Conservation (phyloP, 192 early-diverging fungal species). For the Pecoramyces ruminantium region DNA sequence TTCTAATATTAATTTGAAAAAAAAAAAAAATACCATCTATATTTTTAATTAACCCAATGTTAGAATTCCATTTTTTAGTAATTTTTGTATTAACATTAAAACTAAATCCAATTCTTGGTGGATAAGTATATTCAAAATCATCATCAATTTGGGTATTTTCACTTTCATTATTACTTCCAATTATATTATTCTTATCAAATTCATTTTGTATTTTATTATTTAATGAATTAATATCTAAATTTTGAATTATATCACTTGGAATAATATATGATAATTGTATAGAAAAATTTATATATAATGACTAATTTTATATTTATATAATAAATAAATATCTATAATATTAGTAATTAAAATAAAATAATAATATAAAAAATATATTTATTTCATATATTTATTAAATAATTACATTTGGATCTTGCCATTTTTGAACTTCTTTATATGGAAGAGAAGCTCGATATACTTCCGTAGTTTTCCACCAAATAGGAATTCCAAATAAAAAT, state of each 20-base stretch:
- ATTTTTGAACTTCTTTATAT: slow-evolving; percentile 33
- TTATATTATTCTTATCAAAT: background rate
- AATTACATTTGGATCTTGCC: slow-evolving; percentile 13
- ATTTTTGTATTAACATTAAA: background rate
- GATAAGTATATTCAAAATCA: background rate
- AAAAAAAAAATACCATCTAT: background rate
- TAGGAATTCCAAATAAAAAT: slow-evolving; percentile 42
- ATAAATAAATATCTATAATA: slow-evolving; percentile 3
- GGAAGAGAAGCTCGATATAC: slow-evolving; percentile 62
- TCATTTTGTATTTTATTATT: background rate
- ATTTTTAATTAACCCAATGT: background rate
- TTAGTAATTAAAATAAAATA: background rate
- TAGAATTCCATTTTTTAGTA: background rate
- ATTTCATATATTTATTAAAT: too few species aligned
- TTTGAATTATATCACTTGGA: background rate
- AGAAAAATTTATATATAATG: background rate
- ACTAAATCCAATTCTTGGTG: background rate
- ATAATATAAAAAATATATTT: background rate
- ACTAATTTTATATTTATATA: slow-evolving; percentile 3
- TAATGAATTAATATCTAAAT: background rate
- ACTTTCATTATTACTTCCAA: background rate
- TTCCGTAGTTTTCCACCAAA: slow-evolving; percentile 70
- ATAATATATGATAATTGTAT: background rate
- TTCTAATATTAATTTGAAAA: too few species aligned
- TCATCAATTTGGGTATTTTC: background rate